Conservation (phyloP, 495 filamentous ascomycete species). For the Neurospora tetraspora region DNA sequence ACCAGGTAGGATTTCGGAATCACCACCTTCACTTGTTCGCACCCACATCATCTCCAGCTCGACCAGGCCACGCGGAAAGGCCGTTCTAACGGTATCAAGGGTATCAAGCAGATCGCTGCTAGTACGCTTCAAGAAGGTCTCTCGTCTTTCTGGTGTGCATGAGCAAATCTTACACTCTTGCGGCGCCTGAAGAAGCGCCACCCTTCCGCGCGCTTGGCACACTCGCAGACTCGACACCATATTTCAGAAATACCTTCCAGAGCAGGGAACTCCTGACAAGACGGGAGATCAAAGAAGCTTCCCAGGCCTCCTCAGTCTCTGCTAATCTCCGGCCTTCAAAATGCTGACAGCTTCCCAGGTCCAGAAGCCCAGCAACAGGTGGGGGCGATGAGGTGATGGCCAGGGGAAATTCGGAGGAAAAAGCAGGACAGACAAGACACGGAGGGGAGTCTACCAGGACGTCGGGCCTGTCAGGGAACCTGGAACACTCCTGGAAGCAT, state of each 20-base stretch:
- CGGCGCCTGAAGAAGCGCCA: background rate
- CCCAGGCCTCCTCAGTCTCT: background rate
- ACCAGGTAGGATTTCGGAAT: background rate
- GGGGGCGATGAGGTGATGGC: background rate
- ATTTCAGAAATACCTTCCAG: background rate
- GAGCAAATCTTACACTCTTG: background rate
- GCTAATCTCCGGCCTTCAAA: background rate
- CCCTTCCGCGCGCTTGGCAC: background rate
- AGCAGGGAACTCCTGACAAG: background rate
- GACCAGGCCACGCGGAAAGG: background rate
- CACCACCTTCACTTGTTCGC: background rate
- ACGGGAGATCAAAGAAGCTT: background rate
- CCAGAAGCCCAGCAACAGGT: background rate
- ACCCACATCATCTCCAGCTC: background rate
- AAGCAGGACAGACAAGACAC: background rate
- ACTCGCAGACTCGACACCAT: background rate
- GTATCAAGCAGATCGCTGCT: background rate
- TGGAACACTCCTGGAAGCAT: background rate
- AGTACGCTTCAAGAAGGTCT: background rate
- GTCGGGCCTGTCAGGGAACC: background rate
- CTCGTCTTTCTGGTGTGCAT: background rate
- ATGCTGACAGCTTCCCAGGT: background rate
- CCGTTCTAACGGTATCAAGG: background rate
- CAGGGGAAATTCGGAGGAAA: background rate
- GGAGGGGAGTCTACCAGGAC: background rate